Base-by-base conservation (phyloP, 208 protist genomes). In the Acanthamoeba royreba region DNA sequence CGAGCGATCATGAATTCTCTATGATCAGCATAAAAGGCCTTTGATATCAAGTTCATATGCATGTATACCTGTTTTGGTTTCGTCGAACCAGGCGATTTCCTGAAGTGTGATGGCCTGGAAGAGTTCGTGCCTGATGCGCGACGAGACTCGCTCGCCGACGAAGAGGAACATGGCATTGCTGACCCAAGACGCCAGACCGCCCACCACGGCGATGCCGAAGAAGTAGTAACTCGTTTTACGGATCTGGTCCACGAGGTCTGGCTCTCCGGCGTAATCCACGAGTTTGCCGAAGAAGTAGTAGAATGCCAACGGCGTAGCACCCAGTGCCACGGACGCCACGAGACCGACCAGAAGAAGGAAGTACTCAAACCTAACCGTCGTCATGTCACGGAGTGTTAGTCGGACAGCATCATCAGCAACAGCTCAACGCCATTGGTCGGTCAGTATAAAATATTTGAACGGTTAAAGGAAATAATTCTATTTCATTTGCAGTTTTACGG, bases 31-130 rank as follows among this genome's bases (percentile, higher is more conserved):
- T n/a, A n/a, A n/a, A n/a, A n/a, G n/a, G n/a, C n/a, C n/a, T n/a
- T n/a, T n/a, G n/a, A n/a, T n/a, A n/a, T n/a, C n/a, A n/a, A n/a
- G n/a, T n/a, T n/a, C n/a, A n/a, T 22, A 9, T 19, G 13, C 13
- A 19, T 97, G 69, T 43, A 97, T 96, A 40, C 97, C 96, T 4
- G 95, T 97, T 38, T 93, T 94, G 33, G 28, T 95, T 17, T 94
- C 31, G 79, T 98, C 97, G 74, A 98, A 98, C 35, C 96, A 98
- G 9, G 79, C 66, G n/a, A 97, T 92, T 8, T 98, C 96, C 69
- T 98, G 96, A 0, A 38, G 17, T n/a, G 97, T 45, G 19, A 97
- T 96, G 17, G 93, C 49, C 0, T 40, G 33, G 92, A 97, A 97
- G 2, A 95, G 46, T 9, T 93, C 66, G 8, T 55, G 77, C 33